Evolutionary conservation across 2,329 filamentous ascomycete genomes (phyloP), one percentile per base, ranked within the genome.

Genomic region (Fusarium irregulare): DNA sequence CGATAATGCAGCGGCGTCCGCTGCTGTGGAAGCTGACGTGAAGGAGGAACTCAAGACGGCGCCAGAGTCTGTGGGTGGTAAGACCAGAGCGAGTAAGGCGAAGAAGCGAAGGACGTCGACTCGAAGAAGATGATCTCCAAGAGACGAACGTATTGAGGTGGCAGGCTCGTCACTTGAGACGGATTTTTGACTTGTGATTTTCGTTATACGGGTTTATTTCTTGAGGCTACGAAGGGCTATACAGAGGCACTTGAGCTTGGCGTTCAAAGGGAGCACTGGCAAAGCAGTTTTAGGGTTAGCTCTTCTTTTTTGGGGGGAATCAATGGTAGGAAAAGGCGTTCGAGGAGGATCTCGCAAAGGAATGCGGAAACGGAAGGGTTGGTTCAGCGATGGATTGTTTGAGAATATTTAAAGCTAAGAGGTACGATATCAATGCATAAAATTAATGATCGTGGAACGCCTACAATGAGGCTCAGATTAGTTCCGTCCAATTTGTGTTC

Each of bases 1-100:
- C 30, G 85, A 86, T 69, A 83, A 86, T 40, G 73, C 72, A 28
- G 76, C 77, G 25, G 61, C 67, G 37, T 74, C 78, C 4, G 75
- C 75, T 37, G 72, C 66, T 21, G 66, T 76, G 42, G 76, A 78
- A 46, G 66, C 56, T 18, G 71, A 76, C 23, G 71, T 59, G 57
- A 51, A 71, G n/a, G 71, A 71, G 34, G 73, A 76, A 49, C 51
- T 49, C 10, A 51, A 71, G 21, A 69, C 67, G 32, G 73, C 73
- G 46, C 49, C 50, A 12, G 60, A 66, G 54, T 47, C 68, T 34
- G 64, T 62, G 25, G 68, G 64, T 27, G 63, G 68, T 44, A 78
- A 76, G 69, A 75, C 73, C 30, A 78, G 75, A 63, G 72, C 71
- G 46, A 74, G 68, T 48, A 78, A 75, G 57, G 66, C 73, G 20